A percentile compares a stretch with the other conserved stretches of the same genome.
These are phyloP conservation scores for Lophiotrema nucula DNA, from an alignment of 495 filamentous ascomycete species.

Conservation along the genomic window DNA sequence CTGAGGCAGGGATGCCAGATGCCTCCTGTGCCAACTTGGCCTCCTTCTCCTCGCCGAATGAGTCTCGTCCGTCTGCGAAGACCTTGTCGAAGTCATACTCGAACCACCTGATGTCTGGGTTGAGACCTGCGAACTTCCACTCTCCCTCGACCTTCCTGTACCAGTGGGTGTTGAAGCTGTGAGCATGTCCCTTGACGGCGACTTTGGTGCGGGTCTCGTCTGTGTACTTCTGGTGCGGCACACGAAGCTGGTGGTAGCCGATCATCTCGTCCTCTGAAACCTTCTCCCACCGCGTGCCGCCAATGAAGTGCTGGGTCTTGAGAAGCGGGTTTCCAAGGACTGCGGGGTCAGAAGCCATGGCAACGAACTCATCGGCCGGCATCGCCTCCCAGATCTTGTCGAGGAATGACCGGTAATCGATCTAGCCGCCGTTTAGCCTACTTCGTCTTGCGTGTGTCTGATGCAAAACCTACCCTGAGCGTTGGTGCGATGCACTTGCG, in stretches of 20 bases:
- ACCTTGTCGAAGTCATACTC: constrained; percentile 66
- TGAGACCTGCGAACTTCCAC: constrained; percentile 80
- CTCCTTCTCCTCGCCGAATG: constrained; percentile 39
- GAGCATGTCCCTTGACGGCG: constrained; percentile 63
- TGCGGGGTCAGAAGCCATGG: constrained; percentile 63
- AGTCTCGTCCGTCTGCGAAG: constrained; percentile 40
- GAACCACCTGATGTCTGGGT: constrained; percentile 67
- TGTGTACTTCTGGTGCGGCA: constrained; percentile 68
- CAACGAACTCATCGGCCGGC: constrained; percentile 68
- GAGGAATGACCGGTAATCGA: constrained; percentile 76
- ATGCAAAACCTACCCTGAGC: constrained; percentile 50
- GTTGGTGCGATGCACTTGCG: constrained; percentile 69
- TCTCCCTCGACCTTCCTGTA: constrained; percentile 72
- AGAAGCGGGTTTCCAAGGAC: constrained; percentile 71
- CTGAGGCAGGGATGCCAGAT: constrained; percentile 12
- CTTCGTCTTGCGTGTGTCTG: neutral
- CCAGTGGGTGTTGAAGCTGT: constrained; percentile 69
- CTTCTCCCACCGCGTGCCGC: constrained; percentile 69
- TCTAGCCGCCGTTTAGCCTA: constrained; percentile 26
- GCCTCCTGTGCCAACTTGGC: neutral
- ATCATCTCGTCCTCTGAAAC: constrained; percentile 64
- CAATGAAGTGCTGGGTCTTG: constrained; percentile 76
- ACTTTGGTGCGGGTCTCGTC: constrained; percentile 52
- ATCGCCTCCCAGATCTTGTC: constrained; percentile 70
- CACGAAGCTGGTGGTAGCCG: constrained; percentile 75